Conservation (phyloP, 305 asterid species). For the Fraxinus nigra region DNA sequence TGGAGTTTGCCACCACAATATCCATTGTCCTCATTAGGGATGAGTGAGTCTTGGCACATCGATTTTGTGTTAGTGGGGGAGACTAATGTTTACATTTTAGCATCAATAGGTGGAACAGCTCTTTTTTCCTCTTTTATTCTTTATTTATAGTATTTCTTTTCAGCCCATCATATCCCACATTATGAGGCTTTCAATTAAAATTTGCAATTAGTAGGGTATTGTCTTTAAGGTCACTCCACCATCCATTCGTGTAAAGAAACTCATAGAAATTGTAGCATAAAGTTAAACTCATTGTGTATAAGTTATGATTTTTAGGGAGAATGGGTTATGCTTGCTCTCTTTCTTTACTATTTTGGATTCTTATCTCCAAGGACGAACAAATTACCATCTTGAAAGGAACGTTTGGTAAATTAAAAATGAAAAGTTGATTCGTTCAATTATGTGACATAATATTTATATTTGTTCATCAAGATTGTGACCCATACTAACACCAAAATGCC, state of each 20-base stretch:
- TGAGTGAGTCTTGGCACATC: not conserved
- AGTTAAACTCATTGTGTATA: not conserved
- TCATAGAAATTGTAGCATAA: not conserved
- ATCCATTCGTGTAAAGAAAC: not conserved
- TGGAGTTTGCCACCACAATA: slow-evolving; percentile 9
- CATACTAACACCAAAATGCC: not conserved
- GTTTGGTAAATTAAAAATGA: not conserved
- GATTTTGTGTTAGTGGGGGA: not conserved
- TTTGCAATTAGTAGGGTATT: not conserved
- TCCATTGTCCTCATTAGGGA: not conserved
- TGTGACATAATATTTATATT: not conserved
- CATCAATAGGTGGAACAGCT: not conserved
- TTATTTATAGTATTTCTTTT: not conserved
- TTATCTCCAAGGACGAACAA: not conserved
- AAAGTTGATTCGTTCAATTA: not conserved
- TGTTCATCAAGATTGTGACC: not conserved
- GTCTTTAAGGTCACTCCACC: not conserved
- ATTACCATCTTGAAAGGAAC: not conserved
- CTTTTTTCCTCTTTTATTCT: not conserved
- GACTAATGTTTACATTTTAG: not conserved
- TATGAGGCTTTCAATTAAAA: not conserved
- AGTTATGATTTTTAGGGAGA: not conserved
- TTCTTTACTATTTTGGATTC: not conserved
- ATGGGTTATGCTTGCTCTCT: not conserved
- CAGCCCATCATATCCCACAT: not conserved